These are phyloP conservation scores for Mycena sp. DNA, from an alignment of 1,284 basidiomycete species.

Conservation along the genomic window DNA sequence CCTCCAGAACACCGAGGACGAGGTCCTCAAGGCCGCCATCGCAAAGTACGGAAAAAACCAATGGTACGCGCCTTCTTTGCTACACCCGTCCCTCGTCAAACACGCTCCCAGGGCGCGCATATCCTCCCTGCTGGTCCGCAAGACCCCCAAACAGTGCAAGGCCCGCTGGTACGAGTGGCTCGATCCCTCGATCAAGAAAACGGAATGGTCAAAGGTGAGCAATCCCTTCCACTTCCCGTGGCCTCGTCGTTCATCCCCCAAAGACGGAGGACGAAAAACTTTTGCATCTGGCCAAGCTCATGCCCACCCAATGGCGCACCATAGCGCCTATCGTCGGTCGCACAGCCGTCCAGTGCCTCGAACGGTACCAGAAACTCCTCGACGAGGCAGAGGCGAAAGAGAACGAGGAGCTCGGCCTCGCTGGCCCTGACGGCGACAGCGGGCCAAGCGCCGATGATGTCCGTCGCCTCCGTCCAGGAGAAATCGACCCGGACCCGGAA, in stretches of 20 bases:
- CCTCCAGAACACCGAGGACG: constrained; percentile 90
- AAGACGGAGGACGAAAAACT: constrained; percentile 97
- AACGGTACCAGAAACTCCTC: constrained; percentile 97
- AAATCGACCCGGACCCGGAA: constrained; percentile 99
- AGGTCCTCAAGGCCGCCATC: constrained; percentile 96
- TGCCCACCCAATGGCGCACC: constrained; percentile 99
- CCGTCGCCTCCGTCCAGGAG: constrained; percentile 89
- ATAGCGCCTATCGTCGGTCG: constrained; percentile 99
- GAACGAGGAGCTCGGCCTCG: constrained; percentile 90
- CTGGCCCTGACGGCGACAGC: constrained; percentile 76
- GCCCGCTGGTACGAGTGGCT: constrained; percentile 99
- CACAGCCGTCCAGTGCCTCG: constrained; percentile 98
- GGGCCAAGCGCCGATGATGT: constrained; percentile 93
- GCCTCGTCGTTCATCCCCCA: background rate
- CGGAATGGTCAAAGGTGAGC: constrained; percentile 89
- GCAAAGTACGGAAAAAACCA: constrained; percentile 98
- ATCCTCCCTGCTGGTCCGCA: constrained; percentile 96
- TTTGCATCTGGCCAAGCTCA: constrained; percentile 96
- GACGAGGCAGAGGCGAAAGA: constrained; percentile 98
- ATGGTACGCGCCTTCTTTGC: too few relatives aligned
- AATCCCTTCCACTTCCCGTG: background rate
- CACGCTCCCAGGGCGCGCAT: too few relatives aligned
- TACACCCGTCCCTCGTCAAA: too few relatives aligned
- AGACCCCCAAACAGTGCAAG: constrained; percentile 99
- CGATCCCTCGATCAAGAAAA: constrained; percentile 99